These are phyloP conservation scores for Aspergillus udagawae DNA, from an alignment of 2,329 filamentous ascomycete genomes.

Conservation along the genomic window DNA sequence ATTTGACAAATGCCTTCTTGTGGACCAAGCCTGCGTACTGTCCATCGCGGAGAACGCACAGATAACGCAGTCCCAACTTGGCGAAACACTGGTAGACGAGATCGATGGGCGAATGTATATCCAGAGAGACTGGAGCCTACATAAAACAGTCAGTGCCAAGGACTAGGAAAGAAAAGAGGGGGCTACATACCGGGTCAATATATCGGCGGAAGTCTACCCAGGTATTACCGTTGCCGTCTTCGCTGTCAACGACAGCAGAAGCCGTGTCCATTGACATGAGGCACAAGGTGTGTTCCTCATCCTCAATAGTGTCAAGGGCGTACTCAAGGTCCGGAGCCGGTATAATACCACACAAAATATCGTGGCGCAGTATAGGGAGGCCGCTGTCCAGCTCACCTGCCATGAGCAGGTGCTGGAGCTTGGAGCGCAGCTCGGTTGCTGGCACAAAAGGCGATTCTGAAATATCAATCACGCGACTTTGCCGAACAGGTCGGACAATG, in stretches of 20 bases:
- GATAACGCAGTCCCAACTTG: conserved; percentile 86
- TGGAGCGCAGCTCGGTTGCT: conserved; percentile 70
- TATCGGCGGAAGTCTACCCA: conserved; percentile 84
- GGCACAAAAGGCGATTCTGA: conserved; percentile 74
- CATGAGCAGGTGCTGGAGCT: conserved; percentile 76
- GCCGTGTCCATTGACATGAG: conserved; percentile 70
- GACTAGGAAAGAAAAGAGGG: background rate
- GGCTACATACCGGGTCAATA: conserved; percentile 72
- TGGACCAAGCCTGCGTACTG: conserved; percentile 89
- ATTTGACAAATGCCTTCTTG: conserved; percentile 96
- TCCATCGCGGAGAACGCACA: conserved; percentile 82
- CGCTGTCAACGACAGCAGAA: conserved; percentile 56
- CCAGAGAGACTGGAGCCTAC: conserved; percentile 77
- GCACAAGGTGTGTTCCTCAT: conserved; percentile 69
- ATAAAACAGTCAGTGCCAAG: conserved; percentile 6
- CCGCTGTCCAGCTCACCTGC: conserved; percentile 90
- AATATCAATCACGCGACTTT: conserved; percentile 82
- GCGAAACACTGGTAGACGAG: conserved; percentile 95
- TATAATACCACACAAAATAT: conserved; percentile 81
- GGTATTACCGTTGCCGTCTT: conserved; percentile 52
- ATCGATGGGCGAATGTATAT: conserved; percentile 87
- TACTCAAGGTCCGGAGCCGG: conserved; percentile 92
- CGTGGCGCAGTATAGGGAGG: conserved; percentile 76
- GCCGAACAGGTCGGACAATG: conserved; percentile 72
- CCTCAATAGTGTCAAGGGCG: conserved; percentile 76